Conservation (phyloP, 2,329 filamentous ascomycete species). For the Cytospora paraplurivora region DNA sequence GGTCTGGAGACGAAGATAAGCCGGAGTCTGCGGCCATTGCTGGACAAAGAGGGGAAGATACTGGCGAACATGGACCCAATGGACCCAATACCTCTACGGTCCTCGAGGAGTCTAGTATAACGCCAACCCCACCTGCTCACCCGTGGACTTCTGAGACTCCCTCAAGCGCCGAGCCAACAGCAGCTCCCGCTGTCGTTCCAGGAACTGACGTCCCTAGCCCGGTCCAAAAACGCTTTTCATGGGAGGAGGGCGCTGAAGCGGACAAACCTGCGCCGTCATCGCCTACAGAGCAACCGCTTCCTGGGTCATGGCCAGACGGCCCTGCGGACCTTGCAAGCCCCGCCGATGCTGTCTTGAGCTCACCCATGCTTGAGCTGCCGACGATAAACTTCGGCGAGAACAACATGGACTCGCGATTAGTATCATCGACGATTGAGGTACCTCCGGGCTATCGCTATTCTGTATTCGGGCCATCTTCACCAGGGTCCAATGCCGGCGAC, state of each 20-base stretch:
- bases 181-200: slow-evolving; percentile 12
- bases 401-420: background rate
- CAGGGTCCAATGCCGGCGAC: slow-evolving; percentile 44
- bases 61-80: background rate
- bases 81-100: background rate
- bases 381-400: slow-evolving; percentile 16
- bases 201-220: slow-evolving; percentile 4
- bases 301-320: background rate
- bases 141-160: background rate
- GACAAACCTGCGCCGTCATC: slow-evolving; percentile 11
- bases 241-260: slow-evolving; percentile 42
- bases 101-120: slow-evolving; percentile 5
- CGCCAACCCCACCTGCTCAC: slow-evolving; percentile 1
- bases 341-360: slow-evolving; percentile 11
- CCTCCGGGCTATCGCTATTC: slow-evolving; percentile 13
- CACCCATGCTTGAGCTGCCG: slow-evolving; percentile 22
- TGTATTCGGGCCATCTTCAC: slow-evolving; percentile 46
- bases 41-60: background rate
- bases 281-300: background rate
- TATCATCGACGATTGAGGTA: background rate
- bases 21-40: slow-evolving; percentile 5
- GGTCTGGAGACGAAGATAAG: slow-evolving; percentile 52
- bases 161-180: background rate
- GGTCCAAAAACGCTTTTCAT: slow-evolving; percentile 44
- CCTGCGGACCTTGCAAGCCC: slow-evolving; percentile 18